Evolutionary conservation across 2,329 filamentous ascomycete species (phyloP).

Genomic region (Diplocarpon rosae): DNA sequence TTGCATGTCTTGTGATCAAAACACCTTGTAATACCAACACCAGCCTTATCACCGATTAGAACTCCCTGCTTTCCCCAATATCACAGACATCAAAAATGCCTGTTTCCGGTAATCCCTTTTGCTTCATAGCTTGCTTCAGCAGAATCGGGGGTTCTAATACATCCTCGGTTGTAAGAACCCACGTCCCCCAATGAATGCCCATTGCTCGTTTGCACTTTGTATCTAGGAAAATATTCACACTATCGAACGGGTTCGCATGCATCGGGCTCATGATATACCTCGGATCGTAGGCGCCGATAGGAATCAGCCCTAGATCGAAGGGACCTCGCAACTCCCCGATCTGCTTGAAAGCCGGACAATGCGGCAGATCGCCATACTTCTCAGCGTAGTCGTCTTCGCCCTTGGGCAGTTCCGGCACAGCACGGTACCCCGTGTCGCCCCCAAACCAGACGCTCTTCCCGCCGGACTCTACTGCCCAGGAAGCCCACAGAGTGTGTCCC

Average conservation of each 20-base stretch:
- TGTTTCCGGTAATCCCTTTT: constrained; percentile 54
- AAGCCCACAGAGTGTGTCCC: constrained; percentile 73
- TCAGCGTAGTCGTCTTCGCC: constrained; percentile 60
- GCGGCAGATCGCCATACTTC: constrained; percentile 54
- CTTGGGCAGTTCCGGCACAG: constrained; percentile 53
- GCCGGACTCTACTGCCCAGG: constrained; percentile 68
- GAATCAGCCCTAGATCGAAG: constrained; percentile 85
- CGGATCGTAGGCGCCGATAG: constrained; percentile 81
- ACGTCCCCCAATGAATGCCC: constrained; percentile 89
- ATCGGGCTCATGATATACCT: constrained; percentile 63
- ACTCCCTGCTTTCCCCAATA: constrained; percentile 74
- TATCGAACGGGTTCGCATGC: constrained; percentile 79
- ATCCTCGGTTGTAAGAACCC: constrained; percentile 67
- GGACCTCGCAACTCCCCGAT: constrained; percentile 72
- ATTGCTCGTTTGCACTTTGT: constrained; percentile 68
- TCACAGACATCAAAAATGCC: constrained; percentile 75
- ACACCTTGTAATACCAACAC: too few relatives aligned
- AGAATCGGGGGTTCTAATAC: constrained; percentile 70
- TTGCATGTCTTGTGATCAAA: too few relatives aligned
- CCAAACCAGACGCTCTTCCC: constrained; percentile 77
- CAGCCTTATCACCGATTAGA: constrained; percentile 32
- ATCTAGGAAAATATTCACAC: constrained; percentile 81
- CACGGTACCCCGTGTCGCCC: constrained; percentile 83
- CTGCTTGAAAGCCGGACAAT: constrained; percentile 74
- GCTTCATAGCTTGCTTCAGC: constrained; percentile 59